Evolutionary conservation across 2,329 filamentous ascomycete genomes (phyloP), one percentile per base, ranked within the genome.

Genomic region (Fusarium sp.): DNA sequence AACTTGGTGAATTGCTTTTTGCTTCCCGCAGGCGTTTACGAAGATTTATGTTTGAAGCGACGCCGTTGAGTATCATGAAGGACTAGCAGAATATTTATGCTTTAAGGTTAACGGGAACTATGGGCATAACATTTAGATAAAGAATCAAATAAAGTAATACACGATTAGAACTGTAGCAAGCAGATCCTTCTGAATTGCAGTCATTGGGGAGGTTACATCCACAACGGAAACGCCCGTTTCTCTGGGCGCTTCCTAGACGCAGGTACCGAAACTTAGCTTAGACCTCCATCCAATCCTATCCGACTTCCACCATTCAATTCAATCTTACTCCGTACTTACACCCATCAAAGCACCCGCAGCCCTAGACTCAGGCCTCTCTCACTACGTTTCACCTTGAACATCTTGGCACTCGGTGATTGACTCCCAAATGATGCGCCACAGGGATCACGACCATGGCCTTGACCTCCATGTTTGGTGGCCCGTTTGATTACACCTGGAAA

Each of bases 381-480:
- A 39, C 65, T 55, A 32, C 12, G 72, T 75, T 75, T 75, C 72
- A 73, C 69, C 57, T 75, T 64, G 61, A 65, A 14, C 15, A 54
- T 64, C 72, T 75, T 75, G 72, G 72, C 72, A 58, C 54, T 61
- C 69, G 45, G 34, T 32, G 38, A 56, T 47, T 61, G 42, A 45
- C 56, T 51, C 30, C 20, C 18, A 63, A 63, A 67, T 65, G 71
- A 73, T 72, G 68, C 58, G 58, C 62, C 71, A 60, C 58, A 74
- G 60, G 64, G 55, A 72, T 66, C 47, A 44, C 41, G 42, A 24
- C 57, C 62, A 18, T 54, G 70, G 28, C 41, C 69, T 65, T 65
- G 58, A 36, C 64, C 44, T 24, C 44, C 20, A 14, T 57, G 55
- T 41, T 67, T 71, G 67, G 56, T 47, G 67, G 67, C 44, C 62